Evolutionary conservation across 2,329 filamentous ascomycete species (phyloP).

Genomic region (Chaetomiaceae sp.): DNA sequence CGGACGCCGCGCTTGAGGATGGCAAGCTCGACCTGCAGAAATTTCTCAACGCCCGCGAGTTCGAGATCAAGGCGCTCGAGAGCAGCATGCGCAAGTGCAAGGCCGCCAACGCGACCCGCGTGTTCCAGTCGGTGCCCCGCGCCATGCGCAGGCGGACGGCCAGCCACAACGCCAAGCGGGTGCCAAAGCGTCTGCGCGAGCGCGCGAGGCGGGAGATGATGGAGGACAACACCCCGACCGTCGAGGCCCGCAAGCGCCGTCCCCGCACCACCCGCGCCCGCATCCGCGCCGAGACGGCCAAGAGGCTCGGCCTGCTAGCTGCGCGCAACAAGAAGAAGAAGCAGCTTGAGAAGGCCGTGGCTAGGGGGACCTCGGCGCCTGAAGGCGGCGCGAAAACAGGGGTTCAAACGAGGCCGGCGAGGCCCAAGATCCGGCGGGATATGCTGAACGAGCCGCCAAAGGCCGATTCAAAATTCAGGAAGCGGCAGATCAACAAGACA

Average conservation of each 20-base stretch:
- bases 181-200: conserved; percentile 68
- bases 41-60: conserved; percentile 80
- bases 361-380: conserved; percentile 22
- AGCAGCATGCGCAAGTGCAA: conserved; percentile 73
- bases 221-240: conserved; percentile 84
- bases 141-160: conserved; percentile 80
- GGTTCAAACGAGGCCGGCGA: conserved; percentile 38
- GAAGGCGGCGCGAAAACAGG: conserved; percentile 18
- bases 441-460: conserved; percentile 54
- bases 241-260: conserved; percentile 58
- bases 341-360: conserved; percentile 31
- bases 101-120: conserved; percentile 54
- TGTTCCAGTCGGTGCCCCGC: conserved; percentile 86
- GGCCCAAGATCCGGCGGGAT: conserved; percentile 65
- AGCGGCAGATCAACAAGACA: conserved; percentile 80
- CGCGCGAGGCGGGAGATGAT: conserved; percentile 69
- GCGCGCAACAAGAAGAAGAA: conserved; percentile 47
- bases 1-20: conserved; percentile 50
- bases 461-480: conserved; percentile 65
- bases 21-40: conserved; percentile 80
- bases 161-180: conserved; percentile 87
- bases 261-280: conserved; percentile 51
- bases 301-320: conserved; percentile 59
- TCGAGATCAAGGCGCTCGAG: conserved; percentile 81
- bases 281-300: conserved; percentile 69